Conservation (phyloP, 78 protist species). For the Dictyostelium brefeldianum region DNA sequence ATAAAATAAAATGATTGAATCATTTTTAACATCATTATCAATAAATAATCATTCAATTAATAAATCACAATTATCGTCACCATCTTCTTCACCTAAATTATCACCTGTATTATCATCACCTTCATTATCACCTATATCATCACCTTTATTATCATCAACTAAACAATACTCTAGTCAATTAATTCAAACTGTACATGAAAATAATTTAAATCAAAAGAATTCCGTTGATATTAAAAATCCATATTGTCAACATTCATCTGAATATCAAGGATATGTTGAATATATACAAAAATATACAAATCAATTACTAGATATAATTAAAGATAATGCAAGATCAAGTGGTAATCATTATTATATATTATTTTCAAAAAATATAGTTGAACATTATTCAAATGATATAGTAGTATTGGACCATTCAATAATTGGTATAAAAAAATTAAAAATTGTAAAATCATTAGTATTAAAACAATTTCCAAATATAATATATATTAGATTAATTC, state of each 20-base stretch:
- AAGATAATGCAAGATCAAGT: background rate
- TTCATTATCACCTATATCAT: background rate
- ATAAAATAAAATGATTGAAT: background rate
- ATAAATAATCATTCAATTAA: background rate
- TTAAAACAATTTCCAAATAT: background rate
- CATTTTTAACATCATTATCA: background rate
- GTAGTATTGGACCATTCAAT: constrained; percentile 12
- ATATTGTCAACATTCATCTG: background rate
- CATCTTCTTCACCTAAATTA: too few relatives aligned
- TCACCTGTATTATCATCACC: background rate
- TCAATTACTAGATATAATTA: constrained; percentile 1
- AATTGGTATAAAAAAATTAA: constrained; percentile 13
- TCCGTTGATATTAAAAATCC: background rate
- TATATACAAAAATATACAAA: background rate
- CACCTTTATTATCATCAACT: background rate
- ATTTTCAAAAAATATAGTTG: constrained; percentile 10
- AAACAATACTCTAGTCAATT: background rate
- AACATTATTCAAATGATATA: constrained; percentile 12
- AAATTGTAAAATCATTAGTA: background rate
- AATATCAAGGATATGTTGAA: constrained; percentile 8
- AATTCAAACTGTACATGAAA: background rate
- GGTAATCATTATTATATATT: constrained; percentile 1
- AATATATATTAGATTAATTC: background rate
- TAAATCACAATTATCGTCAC: too few relatives aligned
- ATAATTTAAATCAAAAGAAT: constrained; percentile 5